Percentiles rank a stretch among this genome's conserved stretches.
These are phyloP conservation scores for Craterostigma plantagineum DNA, from an alignment of 257 asterid species.

Conservation along the genomic window DNA sequence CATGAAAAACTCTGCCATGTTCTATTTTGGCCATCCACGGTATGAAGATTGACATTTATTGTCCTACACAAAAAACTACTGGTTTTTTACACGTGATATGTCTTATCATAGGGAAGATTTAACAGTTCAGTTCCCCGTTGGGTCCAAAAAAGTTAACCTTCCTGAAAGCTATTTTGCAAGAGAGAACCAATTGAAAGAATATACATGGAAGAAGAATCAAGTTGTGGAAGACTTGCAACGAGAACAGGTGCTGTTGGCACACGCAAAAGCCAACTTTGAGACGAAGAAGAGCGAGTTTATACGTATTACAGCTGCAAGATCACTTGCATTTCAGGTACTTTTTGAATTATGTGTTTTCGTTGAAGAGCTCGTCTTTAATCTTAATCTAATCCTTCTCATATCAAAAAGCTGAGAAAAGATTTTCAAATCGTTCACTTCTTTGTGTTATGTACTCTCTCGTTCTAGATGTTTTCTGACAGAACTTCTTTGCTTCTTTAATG, in stretches of 20 bases:
- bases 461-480: too few species aligned
- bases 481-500: too few species aligned
- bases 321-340: slow-evolving; percentile 13
- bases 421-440: too few species aligned
- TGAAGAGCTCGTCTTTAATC: too few species aligned
- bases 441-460: too few species aligned
- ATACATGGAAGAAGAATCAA: slow-evolving; percentile 50
- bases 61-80: not conserved
- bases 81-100: slow-evolving; percentile 5
- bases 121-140: slow-evolving; percentile 46
- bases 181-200: slow-evolving; percentile 39
- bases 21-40: slow-evolving; percentile 32
- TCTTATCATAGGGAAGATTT: slow-evolving; percentile 22
- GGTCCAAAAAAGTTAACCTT: slow-evolving; percentile 17
- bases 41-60: slow-evolving; percentile 16
- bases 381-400: too few species aligned
- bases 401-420: too few species aligned
- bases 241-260: slow-evolving; percentile 39
- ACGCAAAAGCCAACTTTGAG: slow-evolving; percentile 33
- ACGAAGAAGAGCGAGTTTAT: slow-evolving; percentile 47
- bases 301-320: slow-evolving; percentile 31
- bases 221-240: slow-evolving; percentile 42
- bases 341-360: slow-evolving; percentile 23
- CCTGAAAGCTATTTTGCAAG: slow-evolving; percentile 24
- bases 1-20: slow-evolving; percentile 27